A percentile compares a stretch with the other conserved stretches of the same genome.
phyloP scores from a whole-genome alignment of 371 early-diverging fungal genomes.

The Mucor irregularis region DNA sequence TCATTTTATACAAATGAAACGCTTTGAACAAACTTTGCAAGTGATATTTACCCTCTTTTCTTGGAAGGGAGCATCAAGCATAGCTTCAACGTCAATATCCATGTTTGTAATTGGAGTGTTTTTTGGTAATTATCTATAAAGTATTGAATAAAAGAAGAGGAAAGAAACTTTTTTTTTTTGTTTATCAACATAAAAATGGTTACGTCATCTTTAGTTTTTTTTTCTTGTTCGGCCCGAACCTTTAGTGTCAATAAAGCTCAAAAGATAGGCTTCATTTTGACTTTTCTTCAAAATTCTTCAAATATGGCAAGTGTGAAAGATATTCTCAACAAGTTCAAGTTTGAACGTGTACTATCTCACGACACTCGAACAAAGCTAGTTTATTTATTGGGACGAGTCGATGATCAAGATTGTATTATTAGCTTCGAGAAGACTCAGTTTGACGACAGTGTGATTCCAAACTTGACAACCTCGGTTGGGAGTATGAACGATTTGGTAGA shows the following conservation, averaged over 20 bases:
- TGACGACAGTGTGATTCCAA: slow-evolving; percentile 35
- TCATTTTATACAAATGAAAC: not conserved
- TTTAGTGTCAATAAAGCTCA: no score
- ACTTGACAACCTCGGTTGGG: slow-evolving; percentile 8
- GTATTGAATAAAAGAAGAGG: not conserved
- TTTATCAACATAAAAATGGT: no score
- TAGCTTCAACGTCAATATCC: slow-evolving; percentile 77
- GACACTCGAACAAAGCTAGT: slow-evolving; percentile 42
- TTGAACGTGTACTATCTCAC: slow-evolving; percentile 36
- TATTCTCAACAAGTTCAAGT: slow-evolving; percentile 33
- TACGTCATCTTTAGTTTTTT: no score
- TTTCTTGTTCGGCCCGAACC: no score
- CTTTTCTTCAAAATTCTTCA: no score
- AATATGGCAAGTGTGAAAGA: slow-evolving; percentile 7
- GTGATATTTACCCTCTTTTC: slow-evolving; percentile 46
- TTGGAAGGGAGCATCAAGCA: slow-evolving; percentile 87
- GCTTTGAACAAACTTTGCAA: not conserved
- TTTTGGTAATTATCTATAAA: slow-evolving; percentile 1
- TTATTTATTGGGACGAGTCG: slow-evolving; percentile 32
- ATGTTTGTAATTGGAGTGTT: slow-evolving; percentile 13
- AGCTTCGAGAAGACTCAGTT: slow-evolving; percentile 60
- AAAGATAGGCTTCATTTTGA: no score
- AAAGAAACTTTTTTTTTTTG: no score
- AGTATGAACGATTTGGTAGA: slow-evolving; percentile 32
- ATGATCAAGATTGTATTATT: slow-evolving; percentile 32